Percentiles rank a stretch among this genome's conserved stretches.
These are phyloP conservation scores for Chloris gayana DNA, from an alignment of 176 grass and related monocot species.

Conservation along the genomic window DNA sequence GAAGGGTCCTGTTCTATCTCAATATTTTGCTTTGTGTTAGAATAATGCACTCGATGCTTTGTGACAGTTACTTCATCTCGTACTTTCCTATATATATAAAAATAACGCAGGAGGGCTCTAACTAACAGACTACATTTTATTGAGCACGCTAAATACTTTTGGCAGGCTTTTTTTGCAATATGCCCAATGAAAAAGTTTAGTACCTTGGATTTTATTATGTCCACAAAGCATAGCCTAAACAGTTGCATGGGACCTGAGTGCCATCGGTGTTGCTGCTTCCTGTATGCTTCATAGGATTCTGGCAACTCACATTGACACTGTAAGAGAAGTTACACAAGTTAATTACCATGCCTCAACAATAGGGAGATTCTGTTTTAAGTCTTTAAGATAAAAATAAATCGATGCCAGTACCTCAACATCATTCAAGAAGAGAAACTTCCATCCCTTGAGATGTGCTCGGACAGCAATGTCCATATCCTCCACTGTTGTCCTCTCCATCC, in stretches of 20 bases:
- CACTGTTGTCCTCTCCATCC: conserved; percentile 89
- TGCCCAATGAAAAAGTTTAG: neutral
- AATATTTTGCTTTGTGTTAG: neutral
- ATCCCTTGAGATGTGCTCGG: conserved; percentile 84
- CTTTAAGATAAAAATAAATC: neutral
- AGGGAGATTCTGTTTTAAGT: conserved; percentile 1
- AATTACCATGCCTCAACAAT: conserved; percentile 5
- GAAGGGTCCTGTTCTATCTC: conserved; percentile 2
- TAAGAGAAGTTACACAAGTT: conserved; percentile 27
- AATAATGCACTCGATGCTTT: neutral
- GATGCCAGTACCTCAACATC: conserved; percentile 75
- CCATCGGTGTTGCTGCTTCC: conserved; percentile 91
- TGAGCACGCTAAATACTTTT: conserved; percentile 7
- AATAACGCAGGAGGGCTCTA: neutral
- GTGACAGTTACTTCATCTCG: conserved; percentile 12
- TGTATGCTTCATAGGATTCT: conserved; percentile 93
- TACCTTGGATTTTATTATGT: conserved; percentile 87
- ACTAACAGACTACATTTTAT: conserved; percentile 28
- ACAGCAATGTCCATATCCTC: conserved; percentile 98
- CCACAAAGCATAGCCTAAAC: conserved; percentile 74
- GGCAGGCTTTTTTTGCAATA: conserved; percentile 4
- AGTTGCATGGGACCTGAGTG: conserved; percentile 93
- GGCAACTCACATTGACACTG: conserved; percentile 90
- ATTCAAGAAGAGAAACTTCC: conserved; percentile 90
- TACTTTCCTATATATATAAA: conserved; percentile 1